phyloP scores from a whole-genome alignment of 2,329 filamentous ascomycete genomes.

The Monosporascus sp. region DNA sequence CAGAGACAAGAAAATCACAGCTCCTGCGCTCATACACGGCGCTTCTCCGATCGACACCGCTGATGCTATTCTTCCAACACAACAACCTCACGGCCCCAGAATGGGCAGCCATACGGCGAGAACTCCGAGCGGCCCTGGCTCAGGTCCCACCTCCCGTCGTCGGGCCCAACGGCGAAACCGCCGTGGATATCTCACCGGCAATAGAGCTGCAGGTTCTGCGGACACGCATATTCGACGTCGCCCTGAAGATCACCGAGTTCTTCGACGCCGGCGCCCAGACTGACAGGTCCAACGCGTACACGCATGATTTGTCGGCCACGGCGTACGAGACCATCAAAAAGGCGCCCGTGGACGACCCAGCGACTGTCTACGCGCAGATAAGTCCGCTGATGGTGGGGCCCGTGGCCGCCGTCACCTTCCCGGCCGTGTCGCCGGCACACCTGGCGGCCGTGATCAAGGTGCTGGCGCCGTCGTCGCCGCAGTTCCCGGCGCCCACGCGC shows the following conservation, averaged over 20 bases:
- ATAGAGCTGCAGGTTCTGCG: constrained; percentile 80
- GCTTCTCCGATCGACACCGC: constrained; percentile 74
- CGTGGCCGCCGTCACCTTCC: constrained; percentile 73
- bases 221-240: constrained; percentile 82
- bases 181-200: constrained; percentile 47
- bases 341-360: constrained; percentile 21
- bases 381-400: constrained; percentile 77
- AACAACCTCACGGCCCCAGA: constrained; percentile 67
- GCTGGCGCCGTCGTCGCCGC: constrained; percentile 63
- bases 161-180: constrained; percentile 32
- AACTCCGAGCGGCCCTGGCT: constrained; percentile 49
- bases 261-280: constrained; percentile 50
- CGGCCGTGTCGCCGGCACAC: constrained; percentile 76
- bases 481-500: constrained; percentile 74
- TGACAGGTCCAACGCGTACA: constrained; percentile 33
- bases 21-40: constrained; percentile 82
- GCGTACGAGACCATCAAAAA: constrained; percentile 45
- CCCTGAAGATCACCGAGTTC: constrained; percentile 81
- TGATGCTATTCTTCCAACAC: constrained; percentile 78
- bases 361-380: constrained; percentile 52
- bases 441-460: constrained; percentile 76
- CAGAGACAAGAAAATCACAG: constrained; percentile 87
- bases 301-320: constrained; percentile 49
- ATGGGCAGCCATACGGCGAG: constrained; percentile 67
- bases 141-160: constrained; percentile 32